phyloP scores from a whole-genome alignment of 2,329 filamentous ascomycete genomes.

The Cordyceps cicadae region DNA sequence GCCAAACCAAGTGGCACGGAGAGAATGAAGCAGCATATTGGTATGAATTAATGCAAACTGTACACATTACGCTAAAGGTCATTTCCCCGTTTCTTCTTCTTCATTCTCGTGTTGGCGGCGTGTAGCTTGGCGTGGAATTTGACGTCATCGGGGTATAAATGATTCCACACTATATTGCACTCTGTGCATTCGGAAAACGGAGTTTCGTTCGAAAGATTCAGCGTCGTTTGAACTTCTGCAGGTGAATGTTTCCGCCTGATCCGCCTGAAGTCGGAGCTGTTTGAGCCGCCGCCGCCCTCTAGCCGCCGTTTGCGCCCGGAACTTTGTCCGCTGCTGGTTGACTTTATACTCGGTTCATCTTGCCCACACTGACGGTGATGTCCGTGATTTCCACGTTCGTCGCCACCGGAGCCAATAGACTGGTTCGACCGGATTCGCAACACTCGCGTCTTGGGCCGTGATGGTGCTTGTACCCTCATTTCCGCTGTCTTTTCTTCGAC shows the following conservation, averaged over 20 bases:
- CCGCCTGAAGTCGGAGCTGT: not conserved
- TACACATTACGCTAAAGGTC: slow-evolving; percentile 8
- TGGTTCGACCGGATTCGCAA: slow-evolving; percentile 21
- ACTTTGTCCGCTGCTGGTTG: not conserved
- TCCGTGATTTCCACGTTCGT: not conserved
- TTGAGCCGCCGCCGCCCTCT: not conserved
- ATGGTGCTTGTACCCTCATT: not conserved
- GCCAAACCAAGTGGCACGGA: not conserved
- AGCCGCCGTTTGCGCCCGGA: not conserved
- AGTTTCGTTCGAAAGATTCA: slow-evolving; percentile 35
- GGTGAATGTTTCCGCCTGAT: slow-evolving; percentile 14
- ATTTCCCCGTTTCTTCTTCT: slow-evolving; percentile 14
- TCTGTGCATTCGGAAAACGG: slow-evolving; percentile 35
- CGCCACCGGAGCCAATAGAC: slow-evolving; percentile 4
- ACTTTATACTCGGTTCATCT: not conserved
- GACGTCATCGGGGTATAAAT: slow-evolving; percentile 34
- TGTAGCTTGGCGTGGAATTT: slow-evolving; percentile 35
- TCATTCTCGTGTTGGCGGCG: slow-evolving; percentile 23
- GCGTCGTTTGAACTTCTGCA: slow-evolving; percentile 31
- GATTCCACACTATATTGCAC: slow-evolving; percentile 37
- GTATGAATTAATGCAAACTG: not conserved
- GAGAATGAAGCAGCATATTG: not conserved
- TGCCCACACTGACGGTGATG: not conserved
- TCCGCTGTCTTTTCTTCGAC: not conserved
- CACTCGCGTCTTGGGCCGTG: slow-evolving; percentile 18